Conservation (phyloP, 2,329 filamentous ascomycete genomes). For the Escovopsis weberi region DNA sequence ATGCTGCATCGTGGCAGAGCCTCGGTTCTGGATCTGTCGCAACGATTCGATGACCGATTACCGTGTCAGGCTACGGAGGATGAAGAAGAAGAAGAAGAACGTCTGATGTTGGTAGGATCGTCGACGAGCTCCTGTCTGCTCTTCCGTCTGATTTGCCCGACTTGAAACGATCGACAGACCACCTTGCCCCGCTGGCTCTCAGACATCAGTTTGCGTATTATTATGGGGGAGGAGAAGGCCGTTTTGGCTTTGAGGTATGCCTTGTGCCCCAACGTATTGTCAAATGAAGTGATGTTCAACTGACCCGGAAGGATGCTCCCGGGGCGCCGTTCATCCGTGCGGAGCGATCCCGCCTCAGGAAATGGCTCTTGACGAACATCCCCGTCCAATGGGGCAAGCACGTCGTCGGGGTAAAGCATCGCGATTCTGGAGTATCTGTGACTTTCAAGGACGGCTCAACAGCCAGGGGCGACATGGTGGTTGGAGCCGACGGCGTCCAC, state of each 20-base stretch:
- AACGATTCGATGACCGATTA: too few species aligned
- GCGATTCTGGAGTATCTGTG: conserved; percentile 20
- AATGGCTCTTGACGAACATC: conserved; percentile 14
- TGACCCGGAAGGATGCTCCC: not conserved
- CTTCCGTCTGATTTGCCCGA: conserved; percentile 4
- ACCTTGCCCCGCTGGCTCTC: not conserved
- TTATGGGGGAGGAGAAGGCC: too few species aligned
- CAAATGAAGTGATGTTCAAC: not conserved
- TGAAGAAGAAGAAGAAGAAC: too few species aligned
- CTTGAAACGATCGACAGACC: conserved; percentile 9
- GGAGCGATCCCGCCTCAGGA: conserved; percentile 11
- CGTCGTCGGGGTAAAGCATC: conserved; percentile 19
- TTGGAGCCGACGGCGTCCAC: conserved; percentile 31
- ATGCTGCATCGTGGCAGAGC: too few species aligned
- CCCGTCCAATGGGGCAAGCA: conserved; percentile 25
- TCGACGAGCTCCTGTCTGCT: conserved; percentile 8
- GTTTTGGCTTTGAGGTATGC: conserved; percentile 5
- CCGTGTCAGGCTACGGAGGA: too few species aligned
- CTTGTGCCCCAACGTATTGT: too few species aligned
- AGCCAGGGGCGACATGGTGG: conserved; percentile 27
- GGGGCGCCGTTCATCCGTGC: conserved; percentile 14
- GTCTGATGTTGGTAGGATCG: conserved; percentile 1
- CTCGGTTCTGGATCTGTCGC: too few species aligned
- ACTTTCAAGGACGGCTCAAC: conserved; percentile 28
- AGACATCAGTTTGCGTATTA: too few species aligned